Conservation (phyloP, 2,329 filamentous ascomycete species). For the Apiospora marii region DNA sequence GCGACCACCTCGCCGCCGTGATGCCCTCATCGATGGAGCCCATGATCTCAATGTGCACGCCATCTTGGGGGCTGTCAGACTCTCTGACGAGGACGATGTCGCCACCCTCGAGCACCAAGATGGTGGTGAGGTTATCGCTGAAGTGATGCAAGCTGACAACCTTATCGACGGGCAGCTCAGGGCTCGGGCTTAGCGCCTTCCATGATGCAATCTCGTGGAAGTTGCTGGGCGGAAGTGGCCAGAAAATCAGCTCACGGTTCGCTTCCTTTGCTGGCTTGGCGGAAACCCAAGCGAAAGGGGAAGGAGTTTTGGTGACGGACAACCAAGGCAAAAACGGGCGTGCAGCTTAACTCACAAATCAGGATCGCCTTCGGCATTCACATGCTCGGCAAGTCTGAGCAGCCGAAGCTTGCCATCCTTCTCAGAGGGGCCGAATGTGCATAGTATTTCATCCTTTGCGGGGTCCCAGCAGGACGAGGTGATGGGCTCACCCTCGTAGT, state of each 20-base stretch:
- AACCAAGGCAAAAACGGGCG: not conserved
- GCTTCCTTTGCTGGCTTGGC: conserved; percentile 5
- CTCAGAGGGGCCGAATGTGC: conserved; percentile 82
- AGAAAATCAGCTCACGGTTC: conserved; percentile 25
- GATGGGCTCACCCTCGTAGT: conserved; percentile 59
- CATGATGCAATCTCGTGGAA: conserved; percentile 74
- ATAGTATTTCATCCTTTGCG: conserved; percentile 78
- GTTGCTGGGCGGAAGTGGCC: conserved; percentile 21
- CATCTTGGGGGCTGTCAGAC: conserved; percentile 59
- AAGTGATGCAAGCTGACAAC: conserved; percentile 87
- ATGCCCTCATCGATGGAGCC: conserved; percentile 95
- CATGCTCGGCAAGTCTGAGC: conserved; percentile 58
- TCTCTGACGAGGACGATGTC: conserved; percentile 90
- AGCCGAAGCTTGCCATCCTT: conserved; percentile 78
- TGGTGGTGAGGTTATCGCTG: conserved; percentile 78
- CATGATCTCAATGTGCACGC: conserved; percentile 91
- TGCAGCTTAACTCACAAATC: conserved; percentile 48
- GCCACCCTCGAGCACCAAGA: conserved; percentile 85
- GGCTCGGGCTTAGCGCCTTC: conserved; percentile 84
- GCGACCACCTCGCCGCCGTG: conserved; percentile 88
- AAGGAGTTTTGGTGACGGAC: not conserved
- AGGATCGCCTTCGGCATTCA: conserved; percentile 41
- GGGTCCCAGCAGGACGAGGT: conserved; percentile 88
- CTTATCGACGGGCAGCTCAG: conserved; percentile 77
- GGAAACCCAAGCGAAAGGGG: not conserved